Base-by-base conservation (phyloP, 2,329 filamentous ascomycete species). In the Colletotrichum higginsianum region DNA sequence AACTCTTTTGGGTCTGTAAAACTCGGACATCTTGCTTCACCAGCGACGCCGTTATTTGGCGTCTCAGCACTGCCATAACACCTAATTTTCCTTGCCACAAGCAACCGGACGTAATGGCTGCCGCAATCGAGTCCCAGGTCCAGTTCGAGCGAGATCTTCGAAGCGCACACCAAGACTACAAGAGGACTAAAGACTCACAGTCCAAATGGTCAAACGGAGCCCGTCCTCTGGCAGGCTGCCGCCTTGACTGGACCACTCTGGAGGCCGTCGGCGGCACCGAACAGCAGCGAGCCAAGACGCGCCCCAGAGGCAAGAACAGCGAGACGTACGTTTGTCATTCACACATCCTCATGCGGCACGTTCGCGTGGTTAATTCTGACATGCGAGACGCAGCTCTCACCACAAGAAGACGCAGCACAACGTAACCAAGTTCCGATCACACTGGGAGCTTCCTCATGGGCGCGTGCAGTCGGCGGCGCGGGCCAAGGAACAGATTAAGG, bases 141-240 rank as follows among this genome's bases (percentile, higher is more conserved):
- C 66, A 72, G 38, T 65, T 60, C 55, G 79, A 82, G 73, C 83
- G 84, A 68, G 85, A 86, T 75, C 75, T 86, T 47, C 84, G 85
- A 78, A 82, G 83, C 77, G 79, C 78, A 62, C 77, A 80, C 71
- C 81, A 81, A 71, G 83, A 84, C 76, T 81, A 78, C 74, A 86
- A 86, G 79, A 82, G 84, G 66, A 75, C 73, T 77, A 86, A 85
- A 78, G 82, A 86, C 75, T 79, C 79, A 5, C 75, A 73, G 23
- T 74, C 77, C 67, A 86, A 86, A 76, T 86, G 85, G 85, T 78
- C 80, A 11, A 77, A 80, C 16, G 84, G 84, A 66, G 68, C 73
- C 30, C 80, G 82, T 5, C 75, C 78, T 2, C 75, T 76, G 42
- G 38, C 77, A 30, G 82, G 82, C 21, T 74, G 77, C 60, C 71